These are phyloP conservation scores for Rauvolfia tetraphylla DNA, from an alignment of 257 asterid genomes.

Conservation along the genomic window DNA sequence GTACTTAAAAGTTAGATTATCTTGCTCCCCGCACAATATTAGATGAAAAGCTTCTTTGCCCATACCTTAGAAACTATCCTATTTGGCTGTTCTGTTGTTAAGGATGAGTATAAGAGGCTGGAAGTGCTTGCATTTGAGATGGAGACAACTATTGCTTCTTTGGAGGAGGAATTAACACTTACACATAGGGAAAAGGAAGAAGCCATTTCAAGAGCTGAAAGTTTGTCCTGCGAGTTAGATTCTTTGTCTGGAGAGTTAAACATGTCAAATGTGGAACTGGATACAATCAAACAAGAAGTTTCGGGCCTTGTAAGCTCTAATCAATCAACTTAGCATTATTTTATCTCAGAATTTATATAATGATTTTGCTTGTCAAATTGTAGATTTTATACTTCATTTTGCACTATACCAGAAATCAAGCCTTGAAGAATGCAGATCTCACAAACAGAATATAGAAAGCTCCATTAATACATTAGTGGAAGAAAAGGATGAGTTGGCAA, in stretches of 20 bases:
- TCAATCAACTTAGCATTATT: slow-evolving; percentile 7
- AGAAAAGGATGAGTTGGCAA: slow-evolving; percentile 78
- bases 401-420: slow-evolving; percentile 50
- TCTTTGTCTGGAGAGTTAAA: slow-evolving; percentile 52
- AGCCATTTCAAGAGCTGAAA: slow-evolving; percentile 57
- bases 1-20: background rate
- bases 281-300: slow-evolving; percentile 58
- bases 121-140: slow-evolving; percentile 92
- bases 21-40: background rate
- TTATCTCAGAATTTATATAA: slow-evolving; percentile 8
- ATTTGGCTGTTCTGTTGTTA: slow-evolving; percentile 15
- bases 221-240: slow-evolving; percentile 60
- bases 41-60: background rate
- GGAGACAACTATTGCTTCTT: slow-evolving; percentile 76
- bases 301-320: slow-evolving; percentile 58
- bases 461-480: slow-evolving; percentile 43
- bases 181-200: slow-evolving; percentile 52
- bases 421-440: slow-evolving; percentile 49
- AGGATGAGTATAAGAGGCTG: slow-evolving; percentile 80
- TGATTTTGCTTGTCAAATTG: slow-evolving; percentile 9
- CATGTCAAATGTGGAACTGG: slow-evolving; percentile 50
- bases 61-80: background rate
- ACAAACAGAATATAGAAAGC: slow-evolving; percentile 39
- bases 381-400: slow-evolving; percentile 19
- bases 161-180: slow-evolving; percentile 62